Percentiles rank a stretch among this genome's conserved stretches.
These are phyloP conservation scores for Lodderomyces metapsilosis DNA, from an alignment of 1,139 yeast genomes.

Conservation along the genomic window DNA sequence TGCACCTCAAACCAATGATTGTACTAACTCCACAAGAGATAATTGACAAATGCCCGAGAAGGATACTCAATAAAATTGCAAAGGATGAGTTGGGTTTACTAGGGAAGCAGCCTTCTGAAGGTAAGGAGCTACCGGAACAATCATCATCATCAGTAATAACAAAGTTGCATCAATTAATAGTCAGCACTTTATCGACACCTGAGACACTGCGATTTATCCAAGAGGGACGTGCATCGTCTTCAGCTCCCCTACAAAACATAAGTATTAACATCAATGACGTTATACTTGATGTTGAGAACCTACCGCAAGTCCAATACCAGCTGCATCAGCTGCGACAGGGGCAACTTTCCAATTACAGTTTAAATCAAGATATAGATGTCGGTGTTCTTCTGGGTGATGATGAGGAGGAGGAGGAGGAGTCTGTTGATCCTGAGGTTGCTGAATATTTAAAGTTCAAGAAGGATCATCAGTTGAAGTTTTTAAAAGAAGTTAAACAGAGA, in stretches of 20 bases:
- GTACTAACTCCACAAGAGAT: background rate
- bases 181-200: too few species aligned
- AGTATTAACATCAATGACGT: constrained; percentile 4
- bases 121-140: too few species aligned
- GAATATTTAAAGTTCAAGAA: constrained; percentile 6
- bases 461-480: constrained; percentile 7
- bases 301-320: background rate
- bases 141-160: background rate
- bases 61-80: background rate
- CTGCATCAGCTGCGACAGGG: background rate
- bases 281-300: constrained; percentile 3
- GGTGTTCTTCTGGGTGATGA: too few species aligned
- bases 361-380: background rate
- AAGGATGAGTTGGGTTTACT: too few species aligned
- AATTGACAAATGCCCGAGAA: background rate
- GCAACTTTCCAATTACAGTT: background rate
- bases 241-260: background rate
- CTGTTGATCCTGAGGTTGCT: background rate
- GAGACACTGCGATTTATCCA: background rate
- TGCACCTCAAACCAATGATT: background rate
- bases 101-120: too few species aligned
- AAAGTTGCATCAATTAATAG: too few species aligned
- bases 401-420: background rate
- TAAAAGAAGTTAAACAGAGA: constrained; percentile 7
- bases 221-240: too few species aligned